Evolutionary conservation across 306 rosid genomes (phyloP), one percentile per base, ranked within the genome.

Genomic region (Rubus idaeus): DNA sequence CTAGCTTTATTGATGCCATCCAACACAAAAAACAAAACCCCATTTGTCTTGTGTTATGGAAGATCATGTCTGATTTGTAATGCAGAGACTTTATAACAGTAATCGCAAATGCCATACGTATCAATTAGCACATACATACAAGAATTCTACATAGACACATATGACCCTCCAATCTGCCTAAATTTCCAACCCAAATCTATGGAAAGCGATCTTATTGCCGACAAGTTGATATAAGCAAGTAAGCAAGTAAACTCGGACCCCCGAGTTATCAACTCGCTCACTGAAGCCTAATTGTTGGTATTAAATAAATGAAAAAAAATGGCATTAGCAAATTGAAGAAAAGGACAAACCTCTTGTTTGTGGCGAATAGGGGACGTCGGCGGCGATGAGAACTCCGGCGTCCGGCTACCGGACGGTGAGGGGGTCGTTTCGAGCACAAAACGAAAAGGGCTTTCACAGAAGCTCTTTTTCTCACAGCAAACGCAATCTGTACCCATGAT

Each of bases 361-460:
- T 12, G 85, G 85, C 78, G 90, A 68, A 30, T 52, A 21, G 98
- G 91, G 10, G 96, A 89, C 2, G 76, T 10, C 35, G 70, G 76
- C 83, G 97, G 92, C 8, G 97, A 89, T 0, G 86, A 1, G 49
- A 90, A 88, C 18, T 90, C 96, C 51, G 96, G 98, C 39, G 92
- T 88, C 26, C 81, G 86, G 83, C 52, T 63, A 56, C 90, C 88
- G 52, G 90, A 45, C 9, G 89, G 39, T 7, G 87, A 74, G 1
- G 85, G 86, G 53, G 77, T 89, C 2, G 68, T 45, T 26, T 83
- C 84, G 17, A 90, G 91, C 41, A 83, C 89, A 63, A 92, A 92
- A 61, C 85, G 92, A 56, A 92, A 92, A 73, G 98, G 96, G 75
- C 92, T 90, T 69, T 86, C 83, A 45, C 89, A 88, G 73, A 79